A percentile compares a stretch with the other conserved stretches of the same genome.
Conservation (phyloP, 2,329 filamentous ascomycete genomes). For the Dothiorella sarmentorum region DNA sequence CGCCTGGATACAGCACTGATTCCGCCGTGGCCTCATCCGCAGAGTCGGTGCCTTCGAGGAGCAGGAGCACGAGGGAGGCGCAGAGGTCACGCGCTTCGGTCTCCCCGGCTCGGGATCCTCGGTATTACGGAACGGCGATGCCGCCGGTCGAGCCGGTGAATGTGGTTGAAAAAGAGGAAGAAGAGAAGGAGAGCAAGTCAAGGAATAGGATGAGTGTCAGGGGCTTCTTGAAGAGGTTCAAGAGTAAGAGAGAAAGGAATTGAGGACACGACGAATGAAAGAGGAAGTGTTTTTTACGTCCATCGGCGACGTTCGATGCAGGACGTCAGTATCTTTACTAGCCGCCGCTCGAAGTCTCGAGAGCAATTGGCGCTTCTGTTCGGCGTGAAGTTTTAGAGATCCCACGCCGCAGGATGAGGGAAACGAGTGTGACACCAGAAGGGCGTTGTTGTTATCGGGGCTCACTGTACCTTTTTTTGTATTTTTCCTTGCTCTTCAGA, state of each 20-base stretch:
- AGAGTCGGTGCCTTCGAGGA: background rate
- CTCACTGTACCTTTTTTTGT: background rate
- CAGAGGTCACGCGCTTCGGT: conserved; percentile 25
- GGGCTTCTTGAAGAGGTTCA: conserved; percentile 15
- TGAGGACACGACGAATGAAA: background rate
- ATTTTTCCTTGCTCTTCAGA: background rate
- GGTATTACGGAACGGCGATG: conserved; percentile 31
- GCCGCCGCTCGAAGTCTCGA: background rate
- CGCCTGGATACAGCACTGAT: background rate
- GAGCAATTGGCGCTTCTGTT: background rate
- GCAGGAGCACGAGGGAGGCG: conserved; percentile 23
- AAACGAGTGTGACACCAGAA: background rate
- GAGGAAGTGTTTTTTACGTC: background rate
- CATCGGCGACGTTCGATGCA: background rate
- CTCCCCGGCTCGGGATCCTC: conserved; percentile 30
- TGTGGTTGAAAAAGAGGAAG: background rate
- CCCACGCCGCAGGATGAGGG: background rate
- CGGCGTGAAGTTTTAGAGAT: background rate
- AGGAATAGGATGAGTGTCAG: conserved; percentile 14
- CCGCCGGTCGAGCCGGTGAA: conserved; percentile 28
- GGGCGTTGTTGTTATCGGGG: background rate
- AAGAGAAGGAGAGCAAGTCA: conserved; percentile 9
- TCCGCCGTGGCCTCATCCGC: conserved; percentile 20
- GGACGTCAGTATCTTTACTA: background rate
- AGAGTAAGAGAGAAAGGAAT: background rate